Evolutionary conservation across 495 filamentous ascomycete species (phyloP).

Genomic region (Lasiosphaeriaceae sp.): DNA sequence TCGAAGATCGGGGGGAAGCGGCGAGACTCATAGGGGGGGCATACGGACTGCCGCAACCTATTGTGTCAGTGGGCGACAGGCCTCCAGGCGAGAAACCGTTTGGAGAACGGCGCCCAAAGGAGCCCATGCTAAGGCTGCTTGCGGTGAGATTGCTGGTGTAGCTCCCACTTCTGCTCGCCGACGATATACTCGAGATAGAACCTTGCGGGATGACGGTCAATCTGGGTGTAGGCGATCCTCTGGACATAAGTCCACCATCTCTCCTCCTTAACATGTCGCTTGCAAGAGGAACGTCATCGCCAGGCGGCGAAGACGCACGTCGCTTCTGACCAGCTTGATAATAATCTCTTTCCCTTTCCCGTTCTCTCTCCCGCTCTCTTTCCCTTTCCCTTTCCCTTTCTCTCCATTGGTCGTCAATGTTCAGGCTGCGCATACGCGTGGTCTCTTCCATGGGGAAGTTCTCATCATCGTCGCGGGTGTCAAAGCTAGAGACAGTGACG

Average conservation of each 20-base stretch:
- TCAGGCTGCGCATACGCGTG: constrained; percentile 51
- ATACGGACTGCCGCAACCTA: constrained; percentile 55
- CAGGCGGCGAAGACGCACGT: constrained; percentile 73
- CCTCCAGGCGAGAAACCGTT: constrained; percentile 64
- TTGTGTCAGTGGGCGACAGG: constrained; percentile 46
- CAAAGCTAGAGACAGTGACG: constrained; percentile 37
- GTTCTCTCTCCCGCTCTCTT: constrained; percentile 7
- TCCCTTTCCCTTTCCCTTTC: constrained; percentile 23
- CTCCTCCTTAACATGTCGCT: constrained; percentile 67
- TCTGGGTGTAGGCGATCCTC: constrained; percentile 55
- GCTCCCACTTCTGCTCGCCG: constrained; percentile 67
- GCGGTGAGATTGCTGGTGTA: constrained; percentile 69
- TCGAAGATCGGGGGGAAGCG: constrained; percentile 53
- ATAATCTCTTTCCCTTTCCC: constrained; percentile 18
- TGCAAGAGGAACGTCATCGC: constrained; percentile 62
- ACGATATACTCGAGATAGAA: constrained; percentile 71
- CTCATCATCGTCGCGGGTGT: constrained; percentile 57
- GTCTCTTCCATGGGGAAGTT: constrained; percentile 68
- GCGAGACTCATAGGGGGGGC: constrained; percentile 55
- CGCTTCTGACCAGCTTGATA: constrained; percentile 63
- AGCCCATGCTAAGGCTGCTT: constrained; percentile 69
- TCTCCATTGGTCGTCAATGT: constrained; percentile 50
- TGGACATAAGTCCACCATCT: constrained; percentile 47
- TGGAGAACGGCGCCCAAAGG: constrained; percentile 70
- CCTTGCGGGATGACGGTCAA: constrained; percentile 57